Base-by-base conservation (phyloP, 306 rosid genomes). In the Gastrolobium villosum region DNA sequence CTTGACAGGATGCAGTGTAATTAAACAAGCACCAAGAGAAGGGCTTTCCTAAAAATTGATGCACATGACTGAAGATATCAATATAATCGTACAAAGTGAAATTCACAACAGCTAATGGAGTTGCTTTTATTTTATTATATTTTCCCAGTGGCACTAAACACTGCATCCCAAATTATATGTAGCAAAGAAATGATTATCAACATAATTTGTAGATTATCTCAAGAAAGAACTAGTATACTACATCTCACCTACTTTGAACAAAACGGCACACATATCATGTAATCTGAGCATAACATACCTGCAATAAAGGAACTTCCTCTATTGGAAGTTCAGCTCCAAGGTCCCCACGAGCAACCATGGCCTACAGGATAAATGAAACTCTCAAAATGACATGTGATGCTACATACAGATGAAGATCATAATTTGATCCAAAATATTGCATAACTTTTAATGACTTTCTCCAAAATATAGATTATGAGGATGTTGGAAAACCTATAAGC, bases 281-380 rank as follows among this genome's bases (percentile, higher is more conserved):
- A 31, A 10, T 11, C 2, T 32, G n/a, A 71, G 43, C 37, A 46
- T 70, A 49, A 50, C 49, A 71, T 81, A 92, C 99, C 98, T 95
- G 99, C 90, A 95, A 72, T 52, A 92, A 74, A 79, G 99, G 98
- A 85, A 95, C 98, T 10, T 95, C 99, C 86, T 95, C 99, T 44
- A 95, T 93, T 70, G 98, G 99, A 81, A 93, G 99, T 80, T 95
- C 99, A 77, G 99, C 99, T 79, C 99, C 99, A 77, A 95, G 99
- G 86, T 95, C 99, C 80, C 99, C 99, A 61, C 98, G 99, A 89
- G 99, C 99, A 74, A 91, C 96, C 99, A 95, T 92, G 34, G 98
- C 99, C 99, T 95, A 71, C 64, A 70, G 84, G 79, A 77, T 56
- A 65, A 73, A 81, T 54, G 54, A 57, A 77, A 62, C 20, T 73